Base-by-base conservation (phyloP, 2,329 filamentous ascomycete species). In the Talaromyces sp. region DNA sequence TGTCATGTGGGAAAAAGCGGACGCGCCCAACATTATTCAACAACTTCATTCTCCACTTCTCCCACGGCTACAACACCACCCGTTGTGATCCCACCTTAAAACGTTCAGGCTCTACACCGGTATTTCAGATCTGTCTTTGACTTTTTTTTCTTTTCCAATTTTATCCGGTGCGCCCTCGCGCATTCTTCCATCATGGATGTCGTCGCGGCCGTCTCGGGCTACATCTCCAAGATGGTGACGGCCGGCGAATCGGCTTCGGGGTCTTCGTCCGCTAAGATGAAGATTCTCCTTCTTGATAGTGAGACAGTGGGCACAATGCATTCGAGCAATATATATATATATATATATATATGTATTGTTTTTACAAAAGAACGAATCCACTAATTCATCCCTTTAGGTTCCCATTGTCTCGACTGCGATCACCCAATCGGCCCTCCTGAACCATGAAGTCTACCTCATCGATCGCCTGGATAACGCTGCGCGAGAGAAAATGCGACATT, bases 381-480 rank as follows among this genome's bases (percentile, higher is more conserved):
- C n/a, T n/a, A n/a, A n/a, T n/a, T n/a, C n/a, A n/a, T n/a, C n/a
- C n/a, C n/a, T 10, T 17, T 62, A 86, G 84, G 88, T 97, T 19
- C 85, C 90, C 14, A 96, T 97, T 62, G 86, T 97, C 17, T 99
- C 95, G 9, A 95, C 92, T 4, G 92, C 94, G 49, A 93, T 93
- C 56, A 97, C 94, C 1, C 95, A 99, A 72, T 99, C 94, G 24
- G 86, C 91, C 35, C 85, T 99, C 17, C 86, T 99, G 58, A 96
- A 90, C 69, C 91, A 99, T 77, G 93, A 97, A 77, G 90, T 99
- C 63, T 99, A 97, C 75, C 89, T 99, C 56, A 97, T 95, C 67
- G 94, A 99, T 74, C 91, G 94, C 54, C 79, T 99, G 52, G 94
- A 97, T 70, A 97, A 97, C 65, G 79, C 84, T 54, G 86, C 86